Evolutionary conservation across 1,284 basidiomycete species (phyloP), one percentile per base, ranked within the genome.

Genomic region (Phlebopus sp.): DNA sequence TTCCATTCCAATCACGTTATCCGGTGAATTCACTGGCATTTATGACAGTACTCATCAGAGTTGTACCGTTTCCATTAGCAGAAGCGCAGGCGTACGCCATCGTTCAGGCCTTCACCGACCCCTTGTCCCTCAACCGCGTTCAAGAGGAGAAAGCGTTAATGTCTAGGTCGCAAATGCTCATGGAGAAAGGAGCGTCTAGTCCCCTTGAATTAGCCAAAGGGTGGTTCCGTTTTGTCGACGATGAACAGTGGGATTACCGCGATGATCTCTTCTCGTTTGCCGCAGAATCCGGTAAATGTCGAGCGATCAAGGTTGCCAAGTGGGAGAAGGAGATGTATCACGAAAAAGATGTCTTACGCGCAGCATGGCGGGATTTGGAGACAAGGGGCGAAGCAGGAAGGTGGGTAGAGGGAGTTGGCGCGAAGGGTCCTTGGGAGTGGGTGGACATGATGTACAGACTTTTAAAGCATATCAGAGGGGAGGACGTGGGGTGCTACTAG

Each of bases 241-340:
- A 66, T 45, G 77, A 82, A 46, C 84, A 86, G 57, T 90, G 81
- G 63, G 70, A 76, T n/a, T 88, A 90, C 60, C 75, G 82, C 15
- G 80, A 85, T 48, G 68, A 69, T 34, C 61, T 90, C 46, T 73
- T 76, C 43, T 68, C 67, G 4, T 78, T 86, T 54, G 71, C 74
- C 0, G 67, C 63, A 53, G 46, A 58, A 59, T 49, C 55, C 46
- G 68, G 63, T 19, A 62, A 64, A 11, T 63, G 57, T 19, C 59
- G 59, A 15, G 54, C 61, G n/a, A 63, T 64, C 32, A 65, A 66
- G 50, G 76, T 79, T 1, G 64, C 73, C 1, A 55, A 65, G 4
- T 88, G 86, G 86, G 76, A 79, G 53, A 70, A 72, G 52, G 75
- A 79, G 51, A 67, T 80, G 53, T 87, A 81, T 55, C 55, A 55